Percentiles rank a stretch among this genome's conserved stretches.
Evolutionary conservation across 345 rosid genomes (phyloP).

Genomic region (Turritis glabra): DNA sequence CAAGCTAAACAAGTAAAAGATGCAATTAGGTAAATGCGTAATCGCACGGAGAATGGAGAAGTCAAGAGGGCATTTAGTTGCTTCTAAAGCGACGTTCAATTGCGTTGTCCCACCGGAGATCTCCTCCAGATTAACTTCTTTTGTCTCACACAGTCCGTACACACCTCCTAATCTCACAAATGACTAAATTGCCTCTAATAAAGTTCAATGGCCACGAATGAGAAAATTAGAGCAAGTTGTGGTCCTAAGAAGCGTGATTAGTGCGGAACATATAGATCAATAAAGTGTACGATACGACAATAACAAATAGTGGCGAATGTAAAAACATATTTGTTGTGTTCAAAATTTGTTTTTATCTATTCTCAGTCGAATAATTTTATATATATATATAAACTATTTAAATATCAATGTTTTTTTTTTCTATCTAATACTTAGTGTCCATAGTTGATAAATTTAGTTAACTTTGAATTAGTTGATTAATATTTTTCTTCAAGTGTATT

Average conservation of each 20-base stretch:
- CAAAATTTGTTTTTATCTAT: background rate
- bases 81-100: conserved; percentile 25
- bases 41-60: conserved; percentile 1
- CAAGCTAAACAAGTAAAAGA: conserved; percentile 26
- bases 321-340: background rate
- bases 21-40: conserved; percentile 25
- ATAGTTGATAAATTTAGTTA: too few species aligned
- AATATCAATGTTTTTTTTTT: too few species aligned
- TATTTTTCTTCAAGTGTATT: too few species aligned
- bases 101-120: conserved; percentile 28
- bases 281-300: background rate
- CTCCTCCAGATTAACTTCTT: conserved; percentile 3
- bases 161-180: conserved; percentile 19
- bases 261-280: background rate
- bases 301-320: background rate
- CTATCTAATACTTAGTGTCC: too few species aligned
- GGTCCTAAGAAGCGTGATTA: background rate
- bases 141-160: conserved; percentile 33
- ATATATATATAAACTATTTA: too few species aligned
- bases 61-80: conserved; percentile 22
- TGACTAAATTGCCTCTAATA: background rate
- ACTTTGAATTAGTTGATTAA: too few species aligned
- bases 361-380: background rate
- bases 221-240: background rate
- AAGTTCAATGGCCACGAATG: background rate